phyloP scores from a whole-genome alignment of 2,329 filamentous ascomycete genomes.

The Xylaria sp. region DNA sequence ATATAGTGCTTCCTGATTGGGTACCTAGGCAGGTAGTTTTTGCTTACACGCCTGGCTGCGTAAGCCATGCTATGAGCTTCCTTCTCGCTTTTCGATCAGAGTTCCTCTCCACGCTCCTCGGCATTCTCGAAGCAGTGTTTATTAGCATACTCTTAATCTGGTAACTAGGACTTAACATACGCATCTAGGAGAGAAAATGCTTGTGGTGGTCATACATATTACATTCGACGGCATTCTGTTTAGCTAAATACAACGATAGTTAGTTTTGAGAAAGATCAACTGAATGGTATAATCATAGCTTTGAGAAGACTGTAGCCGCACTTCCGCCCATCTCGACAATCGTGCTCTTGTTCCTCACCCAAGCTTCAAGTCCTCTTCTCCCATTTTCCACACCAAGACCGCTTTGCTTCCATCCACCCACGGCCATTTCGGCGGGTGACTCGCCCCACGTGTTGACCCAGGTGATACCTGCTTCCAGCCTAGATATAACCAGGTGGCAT shows the following conservation, averaged over 20 bases:
- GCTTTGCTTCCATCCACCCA: constrained; percentile 92
- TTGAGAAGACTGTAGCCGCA: constrained; percentile 79
- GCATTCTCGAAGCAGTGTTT: not conserved
- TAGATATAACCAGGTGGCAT: constrained; percentile 76
- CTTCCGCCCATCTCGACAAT: constrained; percentile 81
- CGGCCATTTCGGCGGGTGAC: constrained; percentile 89
- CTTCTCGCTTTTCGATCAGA: too few relatives aligned
- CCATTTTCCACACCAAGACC: constrained; percentile 91
- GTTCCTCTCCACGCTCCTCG: too few relatives aligned
- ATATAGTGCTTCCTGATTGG: too few relatives aligned
- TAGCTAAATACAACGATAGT: not conserved
- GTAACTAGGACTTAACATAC: not conserved
- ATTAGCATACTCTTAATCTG: not conserved
- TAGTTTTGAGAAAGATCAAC: not conserved
- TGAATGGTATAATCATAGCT: constrained; percentile 61
- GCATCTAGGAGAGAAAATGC: not conserved
- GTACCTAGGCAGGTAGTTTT: too few relatives aligned
- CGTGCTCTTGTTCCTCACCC: constrained; percentile 89
- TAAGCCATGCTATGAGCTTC: too few relatives aligned
- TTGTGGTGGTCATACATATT: not conserved
- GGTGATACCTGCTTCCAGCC: constrained; percentile 85
- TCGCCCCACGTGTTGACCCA: constrained; percentile 98
- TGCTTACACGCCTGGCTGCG: too few relatives aligned
- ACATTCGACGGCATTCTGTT: not conserved
- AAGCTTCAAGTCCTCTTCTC: constrained; percentile 79